A percentile compares a stretch with the other conserved stretches of the same genome.
Evolutionary conservation across 306 rosid genomes (phyloP).

Genomic region (Dalbergia oliveri): DNA sequence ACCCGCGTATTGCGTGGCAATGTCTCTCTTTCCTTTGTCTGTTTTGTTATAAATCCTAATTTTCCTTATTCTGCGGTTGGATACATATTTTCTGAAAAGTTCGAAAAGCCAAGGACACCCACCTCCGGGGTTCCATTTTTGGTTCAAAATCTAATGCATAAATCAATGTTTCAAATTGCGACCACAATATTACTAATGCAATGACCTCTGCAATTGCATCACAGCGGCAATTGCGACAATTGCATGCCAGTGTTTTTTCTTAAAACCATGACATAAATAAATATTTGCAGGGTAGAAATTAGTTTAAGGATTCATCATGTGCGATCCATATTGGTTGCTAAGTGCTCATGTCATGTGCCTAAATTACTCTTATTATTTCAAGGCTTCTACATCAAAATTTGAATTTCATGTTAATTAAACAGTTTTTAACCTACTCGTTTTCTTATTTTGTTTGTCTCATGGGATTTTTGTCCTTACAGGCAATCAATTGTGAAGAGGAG

Average conservation of each 20-base stretch:
- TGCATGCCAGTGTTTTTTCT: too few relatives aligned
- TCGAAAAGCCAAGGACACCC: neutral
- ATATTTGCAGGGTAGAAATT: slow-evolving; percentile 7
- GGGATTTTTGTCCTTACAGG: slow-evolving; percentile 19
- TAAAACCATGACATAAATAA: neutral
- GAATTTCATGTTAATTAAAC: slow-evolving; percentile 10
- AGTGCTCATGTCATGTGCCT: slow-evolving; percentile 30
- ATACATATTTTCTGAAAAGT: slow-evolving; percentile 14
- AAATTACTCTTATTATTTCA: neutral
- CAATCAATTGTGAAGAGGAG: slow-evolving; percentile 29
- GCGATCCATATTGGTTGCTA: slow-evolving; percentile 14
- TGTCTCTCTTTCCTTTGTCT: too few relatives aligned
- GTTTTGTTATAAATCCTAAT: too few relatives aligned
- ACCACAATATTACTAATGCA: too few relatives aligned
- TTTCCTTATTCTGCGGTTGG: slow-evolving; percentile 1
- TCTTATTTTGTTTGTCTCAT: neutral
- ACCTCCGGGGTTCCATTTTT: neutral
- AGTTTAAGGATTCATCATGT: slow-evolving; percentile 15
- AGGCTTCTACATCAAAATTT: neutral
- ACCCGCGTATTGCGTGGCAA: neutral
- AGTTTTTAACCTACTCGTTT: neutral
- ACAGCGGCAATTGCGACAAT: too few relatives aligned
- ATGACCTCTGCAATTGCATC: too few relatives aligned
- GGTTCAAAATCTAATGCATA: slow-evolving; percentile 16
- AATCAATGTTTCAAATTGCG: too few relatives aligned